These are phyloP conservation scores for Paecilomyces sp. DNA, from an alignment of 2,329 filamentous ascomycete species.

Conservation along the genomic window DNA sequence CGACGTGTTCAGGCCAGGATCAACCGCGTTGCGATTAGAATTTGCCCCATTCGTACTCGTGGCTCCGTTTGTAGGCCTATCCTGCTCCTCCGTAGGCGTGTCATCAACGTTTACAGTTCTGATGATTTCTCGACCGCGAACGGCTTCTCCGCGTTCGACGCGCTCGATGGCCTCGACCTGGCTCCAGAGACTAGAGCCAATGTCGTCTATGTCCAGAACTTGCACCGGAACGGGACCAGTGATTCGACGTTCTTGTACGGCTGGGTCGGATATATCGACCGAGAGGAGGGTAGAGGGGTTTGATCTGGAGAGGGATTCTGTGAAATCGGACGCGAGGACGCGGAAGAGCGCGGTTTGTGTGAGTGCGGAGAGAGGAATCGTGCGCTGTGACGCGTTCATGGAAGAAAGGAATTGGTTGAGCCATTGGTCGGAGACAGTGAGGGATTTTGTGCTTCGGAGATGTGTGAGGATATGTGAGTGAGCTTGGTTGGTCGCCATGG, in stretches of 20 bases:
- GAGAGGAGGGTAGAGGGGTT: constrained; percentile 47
- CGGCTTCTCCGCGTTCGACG: constrained; percentile 43
- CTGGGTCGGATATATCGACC: constrained; percentile 45
- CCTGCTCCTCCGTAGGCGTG: constrained; percentile 26
- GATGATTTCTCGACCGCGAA: constrained; percentile 72
- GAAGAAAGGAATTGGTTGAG: constrained; percentile 55
- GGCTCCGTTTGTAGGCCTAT: constrained; percentile 8
- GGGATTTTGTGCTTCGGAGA: constrained; percentile 47
- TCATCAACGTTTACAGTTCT: constrained; percentile 56
- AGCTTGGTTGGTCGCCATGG: not conserved
- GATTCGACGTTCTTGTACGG: constrained; percentile 51
- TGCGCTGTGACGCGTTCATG: constrained; percentile 43
- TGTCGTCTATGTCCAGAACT: constrained; percentile 78
- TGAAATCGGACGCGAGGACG: constrained; percentile 71
- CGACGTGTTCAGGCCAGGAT: constrained; percentile 8
- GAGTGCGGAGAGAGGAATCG: constrained; percentile 61
- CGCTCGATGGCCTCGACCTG: constrained; percentile 67
- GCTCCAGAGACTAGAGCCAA: constrained; percentile 72
- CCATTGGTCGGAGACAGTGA: constrained; percentile 54
- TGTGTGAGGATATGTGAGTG: constrained; percentile 42
- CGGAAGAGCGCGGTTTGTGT: constrained; percentile 75
- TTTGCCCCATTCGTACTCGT: constrained; percentile 4
- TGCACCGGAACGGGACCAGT: constrained; percentile 64
- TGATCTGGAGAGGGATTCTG: constrained; percentile 49
- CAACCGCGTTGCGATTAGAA: constrained; percentile 5